Base-by-base conservation (phyloP, 805 yeast species). In the Yamadazyma olivae region DNA sequence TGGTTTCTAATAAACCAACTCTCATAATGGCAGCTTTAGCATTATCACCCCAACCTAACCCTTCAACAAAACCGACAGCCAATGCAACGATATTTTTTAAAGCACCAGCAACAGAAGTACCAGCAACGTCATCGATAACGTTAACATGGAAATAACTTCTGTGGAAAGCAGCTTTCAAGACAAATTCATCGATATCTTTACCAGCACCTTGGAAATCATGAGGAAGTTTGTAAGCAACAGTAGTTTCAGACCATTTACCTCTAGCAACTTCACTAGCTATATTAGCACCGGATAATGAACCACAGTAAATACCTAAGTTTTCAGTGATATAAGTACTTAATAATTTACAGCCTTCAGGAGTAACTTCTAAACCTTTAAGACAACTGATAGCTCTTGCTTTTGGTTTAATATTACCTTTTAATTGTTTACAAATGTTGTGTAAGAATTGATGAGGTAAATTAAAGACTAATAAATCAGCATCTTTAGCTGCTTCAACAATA, bases 11-110 rank as follows among this genome's bases (percentile, higher is more conserved):
- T 30, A 68, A 47, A 3, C 74, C 74, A 38, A 67, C 57, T 53
- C 74, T 61, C 74, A 68, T 68, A 46, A 68, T 58, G 29, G 74
- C 74, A 25, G 72, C 58, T 56, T 67, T 68, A 43, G 74, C 73
- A 40, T 68, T 68, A 55, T 68, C 74, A 49, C 74, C 74, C 74
- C 74, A 68, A 31, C 71, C 71, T 38, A 57, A 56, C 27, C 74
- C 74, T 49, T 67, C 73, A 28, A 68, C 73, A 39, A 68, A 64
- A 17, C 74, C 74, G 17, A 67, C 74, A 6, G 71, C 67, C 33
- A 63, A 55, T 27, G 74, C 74, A 32, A 68, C 74, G 19, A 68
- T 62, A 43, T 68, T 68, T 53, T 68, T 68, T 50, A 68, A 57
- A 3, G 74, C 74, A 38, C 74, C 74, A 19, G 74, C 74, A 13